These are phyloP conservation scores for Meripilus lineatus DNA, from an alignment of 1,284 basidiomycete species.

Conservation along the genomic window DNA sequence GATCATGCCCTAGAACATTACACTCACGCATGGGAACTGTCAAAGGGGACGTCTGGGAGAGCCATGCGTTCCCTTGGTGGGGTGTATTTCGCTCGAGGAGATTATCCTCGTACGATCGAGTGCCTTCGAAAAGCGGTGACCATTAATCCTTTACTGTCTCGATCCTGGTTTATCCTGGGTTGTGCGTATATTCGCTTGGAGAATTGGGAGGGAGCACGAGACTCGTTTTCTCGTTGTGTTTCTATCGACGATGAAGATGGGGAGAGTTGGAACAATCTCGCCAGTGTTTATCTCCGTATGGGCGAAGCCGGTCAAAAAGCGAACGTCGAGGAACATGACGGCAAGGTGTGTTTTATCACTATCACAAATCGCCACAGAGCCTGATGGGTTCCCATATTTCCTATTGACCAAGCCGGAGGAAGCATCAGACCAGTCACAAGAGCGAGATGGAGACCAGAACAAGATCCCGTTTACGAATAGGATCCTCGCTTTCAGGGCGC, in stretches of 20 bases:
- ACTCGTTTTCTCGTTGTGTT: conserved; percentile 85
- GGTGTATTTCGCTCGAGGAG: conserved; percentile 67
- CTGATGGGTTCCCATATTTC: not conserved
- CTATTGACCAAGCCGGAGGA: not conserved
- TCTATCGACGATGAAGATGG: conserved; percentile 93
- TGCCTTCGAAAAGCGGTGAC: conserved; percentile 72
- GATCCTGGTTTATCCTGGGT: conserved; percentile 95
- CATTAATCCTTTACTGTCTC: conserved; percentile 86
- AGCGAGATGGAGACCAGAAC: conserved; percentile 14
- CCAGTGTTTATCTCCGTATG: conserved; percentile 89
- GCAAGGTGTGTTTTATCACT: conserved; percentile 19
- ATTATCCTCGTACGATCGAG: conserved; percentile 61
- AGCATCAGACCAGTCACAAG: not conserved
- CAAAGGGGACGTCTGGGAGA: conserved; percentile 74
- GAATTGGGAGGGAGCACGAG: conserved; percentile 79
- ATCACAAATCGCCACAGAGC: not conserved
- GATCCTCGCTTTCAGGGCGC: conserved; percentile 89
- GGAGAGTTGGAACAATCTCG: conserved; percentile 98
- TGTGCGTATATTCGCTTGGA: conserved; percentile 82
- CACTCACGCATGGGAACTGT: conserved; percentile 80
- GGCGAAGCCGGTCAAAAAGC: conserved; percentile 35
- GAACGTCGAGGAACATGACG: conserved; percentile 17
- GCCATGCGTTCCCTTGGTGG: conserved; percentile 91
- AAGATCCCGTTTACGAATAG: conserved; percentile 66
- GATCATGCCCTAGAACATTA: conserved; percentile 69